These are phyloP conservation scores for Leccinellum albellum DNA, from an alignment of 768 basidiomycete genomes.

Conservation along the genomic window DNA sequence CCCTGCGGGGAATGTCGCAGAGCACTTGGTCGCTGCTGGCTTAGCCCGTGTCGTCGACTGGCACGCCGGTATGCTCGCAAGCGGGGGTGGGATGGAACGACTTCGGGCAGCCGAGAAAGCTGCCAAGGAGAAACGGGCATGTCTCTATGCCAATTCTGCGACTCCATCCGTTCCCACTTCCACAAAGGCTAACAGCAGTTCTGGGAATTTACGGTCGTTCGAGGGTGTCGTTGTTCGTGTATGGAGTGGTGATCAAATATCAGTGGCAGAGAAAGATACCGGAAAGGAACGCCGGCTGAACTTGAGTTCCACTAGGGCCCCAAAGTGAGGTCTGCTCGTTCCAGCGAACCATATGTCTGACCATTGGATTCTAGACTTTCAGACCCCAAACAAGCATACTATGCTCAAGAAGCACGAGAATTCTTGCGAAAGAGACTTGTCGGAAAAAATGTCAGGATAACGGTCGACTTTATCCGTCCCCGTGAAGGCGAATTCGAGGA, in stretches of 20 bases:
- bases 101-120: constrained; percentile 78
- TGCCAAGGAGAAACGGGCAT: constrained; percentile 72
- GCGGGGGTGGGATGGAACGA: constrained; percentile 80
- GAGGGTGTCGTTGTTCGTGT: constrained; percentile 82
- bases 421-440: constrained; percentile 90
- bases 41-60: constrained; percentile 92
- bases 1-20: constrained; percentile 92
- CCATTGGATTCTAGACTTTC: constrained; percentile 49
- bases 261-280: constrained; percentile 68
- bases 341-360: not conserved
- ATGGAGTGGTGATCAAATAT: constrained; percentile 91
- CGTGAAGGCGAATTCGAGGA: constrained; percentile 92
- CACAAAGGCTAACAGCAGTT: constrained; percentile 45
- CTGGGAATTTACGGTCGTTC: constrained; percentile 51
- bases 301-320: constrained; percentile 83
- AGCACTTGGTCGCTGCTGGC: constrained; percentile 78
- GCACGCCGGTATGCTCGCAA: constrained; percentile 94
- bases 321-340: constrained; percentile 52
- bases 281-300: constrained; percentile 80
- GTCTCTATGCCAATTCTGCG: constrained; percentile 62
- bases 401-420: constrained; percentile 90
- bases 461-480: constrained; percentile 86
- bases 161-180: constrained; percentile 30
- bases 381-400: constrained; percentile 82
- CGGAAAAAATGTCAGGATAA: constrained; percentile 81